A percentile compares a stretch with the other conserved stretches of the same genome.
Conservation (phyloP, 2,329 filamentous ascomycete species). For the Penicillium sp. region DNA sequence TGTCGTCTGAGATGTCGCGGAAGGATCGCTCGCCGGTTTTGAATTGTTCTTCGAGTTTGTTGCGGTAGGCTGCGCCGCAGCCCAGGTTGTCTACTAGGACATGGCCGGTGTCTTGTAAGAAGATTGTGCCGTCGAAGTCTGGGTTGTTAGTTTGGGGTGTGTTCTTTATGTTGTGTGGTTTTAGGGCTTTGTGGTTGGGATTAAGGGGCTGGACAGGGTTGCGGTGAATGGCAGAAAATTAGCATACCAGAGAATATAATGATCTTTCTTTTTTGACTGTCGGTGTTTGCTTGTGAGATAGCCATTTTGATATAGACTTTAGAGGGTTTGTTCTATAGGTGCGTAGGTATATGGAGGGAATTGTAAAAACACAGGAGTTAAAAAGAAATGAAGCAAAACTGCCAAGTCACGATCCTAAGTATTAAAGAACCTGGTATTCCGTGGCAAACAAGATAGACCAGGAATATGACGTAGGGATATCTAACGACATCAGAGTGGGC, state of each 20-base stretch:
- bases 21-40: slow-evolving; percentile 65
- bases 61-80: slow-evolving; percentile 58
- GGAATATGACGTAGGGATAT: slow-evolving; percentile 5
- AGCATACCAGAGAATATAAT: slow-evolving; percentile 48
- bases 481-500: slow-evolving; percentile 12
- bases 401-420: slow-evolving; percentile 1
- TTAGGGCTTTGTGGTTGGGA: neutral
- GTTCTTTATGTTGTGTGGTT: neutral
- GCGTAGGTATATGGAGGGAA: neutral
- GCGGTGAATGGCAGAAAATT: neutral
- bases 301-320: slow-evolving; percentile 2
- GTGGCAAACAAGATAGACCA: slow-evolving; percentile 8
- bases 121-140: slow-evolving; percentile 73
- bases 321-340: neutral
- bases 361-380: neutral
- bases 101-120: slow-evolving; percentile 70
- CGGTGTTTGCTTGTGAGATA: slow-evolving; percentile 14
- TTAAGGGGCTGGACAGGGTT: neutral
- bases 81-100: slow-evolving; percentile 67
- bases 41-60: slow-evolving; percentile 63
- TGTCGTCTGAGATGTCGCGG: slow-evolving; percentile 69
- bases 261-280: slow-evolving; percentile 42
- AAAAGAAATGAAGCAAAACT: neutral
- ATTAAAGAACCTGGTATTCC: neutral
- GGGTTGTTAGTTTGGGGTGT: neutral